A percentile compares a stretch with the other conserved stretches of the same genome.
Conservation (phyloP, 768 basidiomycete species). For the Holtermanniella nyarrowii region DNA sequence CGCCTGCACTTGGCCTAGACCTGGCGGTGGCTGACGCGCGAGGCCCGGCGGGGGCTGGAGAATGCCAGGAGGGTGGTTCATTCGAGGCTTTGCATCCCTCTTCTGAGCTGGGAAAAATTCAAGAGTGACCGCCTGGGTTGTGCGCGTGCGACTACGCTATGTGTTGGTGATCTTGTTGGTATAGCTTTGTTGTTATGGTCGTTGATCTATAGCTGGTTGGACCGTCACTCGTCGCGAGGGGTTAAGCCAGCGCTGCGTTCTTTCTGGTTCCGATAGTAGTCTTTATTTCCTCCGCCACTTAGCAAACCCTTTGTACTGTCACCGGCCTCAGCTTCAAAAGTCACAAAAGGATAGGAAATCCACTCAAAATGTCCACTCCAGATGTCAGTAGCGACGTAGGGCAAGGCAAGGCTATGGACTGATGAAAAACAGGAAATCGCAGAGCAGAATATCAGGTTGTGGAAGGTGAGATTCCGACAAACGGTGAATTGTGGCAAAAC, state of each 20-base stretch:
- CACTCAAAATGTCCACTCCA: constrained; percentile 18
- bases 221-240: too few relatives aligned
- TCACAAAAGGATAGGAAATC: too few relatives aligned
- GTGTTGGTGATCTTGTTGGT: too few relatives aligned
- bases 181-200: too few relatives aligned
- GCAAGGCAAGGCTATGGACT: constrained; percentile 2
- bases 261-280: constrained; percentile 11
- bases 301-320: constrained; percentile 1
- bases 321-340: constrained; percentile 4
- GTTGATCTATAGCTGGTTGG: too few relatives aligned
- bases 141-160: too few relatives aligned
- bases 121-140: too few relatives aligned
- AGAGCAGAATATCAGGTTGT: constrained; percentile 94
- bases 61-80: not conserved
- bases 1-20: too few relatives aligned
- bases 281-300: constrained; percentile 7
- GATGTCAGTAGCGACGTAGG: constrained; percentile 10
- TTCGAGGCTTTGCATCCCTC: too few relatives aligned
- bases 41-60: not conserved
- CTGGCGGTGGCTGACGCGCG: too few relatives aligned
- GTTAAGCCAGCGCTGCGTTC: too few relatives aligned
- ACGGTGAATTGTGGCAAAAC: not conserved
- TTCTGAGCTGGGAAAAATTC: too few relatives aligned
- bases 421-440: constrained; percentile 43
- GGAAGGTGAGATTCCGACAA: constrained; percentile 4